Percentiles rank a stretch among this genome's conserved stretches.
Evolutionary conservation across 73 alveolate species (phyloP).

Genomic region (Stentor coeruleus): DNA sequence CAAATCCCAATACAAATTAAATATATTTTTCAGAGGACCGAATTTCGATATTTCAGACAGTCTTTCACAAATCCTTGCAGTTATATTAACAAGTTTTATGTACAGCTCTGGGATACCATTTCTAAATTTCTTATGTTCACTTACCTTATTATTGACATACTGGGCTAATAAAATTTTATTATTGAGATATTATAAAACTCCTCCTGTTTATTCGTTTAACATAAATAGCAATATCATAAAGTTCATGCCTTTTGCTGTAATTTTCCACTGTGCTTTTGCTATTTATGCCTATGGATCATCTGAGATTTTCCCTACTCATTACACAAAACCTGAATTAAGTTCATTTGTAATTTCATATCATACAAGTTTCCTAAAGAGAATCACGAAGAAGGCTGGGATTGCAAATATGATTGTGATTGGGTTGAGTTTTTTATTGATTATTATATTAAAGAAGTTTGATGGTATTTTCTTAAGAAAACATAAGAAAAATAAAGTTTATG

Average conservation of each 20-base stretch:
- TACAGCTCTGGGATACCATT: neutral
- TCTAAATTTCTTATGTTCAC: neutral
- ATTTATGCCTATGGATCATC: conserved; percentile 38
- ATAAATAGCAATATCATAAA: neutral
- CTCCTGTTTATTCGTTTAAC: neutral
- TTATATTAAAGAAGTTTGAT: neutral
- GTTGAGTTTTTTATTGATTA: neutral
- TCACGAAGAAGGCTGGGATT: neutral
- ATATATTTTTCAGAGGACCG: neutral
- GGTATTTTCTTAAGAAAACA: neutral
- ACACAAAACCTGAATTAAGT: neutral
- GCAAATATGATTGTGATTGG: neutral
- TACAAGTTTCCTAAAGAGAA: neutral
- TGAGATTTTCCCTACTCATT: conserved; percentile 31
- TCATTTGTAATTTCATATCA: neutral
- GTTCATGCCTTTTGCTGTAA: conserved; percentile 30
- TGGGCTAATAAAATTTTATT: neutral
- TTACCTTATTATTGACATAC: neutral
- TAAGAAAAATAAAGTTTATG: neutral
- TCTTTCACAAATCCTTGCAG: neutral
- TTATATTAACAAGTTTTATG: neutral
- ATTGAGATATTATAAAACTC: neutral
- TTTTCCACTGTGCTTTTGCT: conserved; percentile 31
- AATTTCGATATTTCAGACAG: neutral
- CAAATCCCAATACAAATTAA: neutral